Conservation (phyloP, 768 basidiomycete genomes). For the Thelephora ganbajun region DNA sequence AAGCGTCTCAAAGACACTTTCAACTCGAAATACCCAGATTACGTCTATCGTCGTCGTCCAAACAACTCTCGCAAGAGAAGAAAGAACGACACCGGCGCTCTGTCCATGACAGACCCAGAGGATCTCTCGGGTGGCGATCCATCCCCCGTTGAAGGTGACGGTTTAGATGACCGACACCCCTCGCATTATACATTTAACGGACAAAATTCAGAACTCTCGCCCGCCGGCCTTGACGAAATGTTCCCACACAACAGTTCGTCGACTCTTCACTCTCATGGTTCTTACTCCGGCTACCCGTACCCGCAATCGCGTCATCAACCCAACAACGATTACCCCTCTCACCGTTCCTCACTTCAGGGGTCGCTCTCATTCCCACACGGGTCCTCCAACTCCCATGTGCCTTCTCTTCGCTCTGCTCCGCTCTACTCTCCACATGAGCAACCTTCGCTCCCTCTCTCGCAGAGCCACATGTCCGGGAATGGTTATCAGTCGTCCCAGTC, state of each 20-base stretch:
- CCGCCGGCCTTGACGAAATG: background rate
- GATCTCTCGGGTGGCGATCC: slow-evolving; percentile 23
- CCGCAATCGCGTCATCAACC: background rate
- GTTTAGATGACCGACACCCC: slow-evolving; percentile 1
- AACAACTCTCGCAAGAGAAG: slow-evolving; percentile 72
- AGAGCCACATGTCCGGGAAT: background rate
- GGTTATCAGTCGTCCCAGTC: background rate
- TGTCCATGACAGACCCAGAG: slow-evolving; percentile 17
- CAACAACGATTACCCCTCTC: background rate
- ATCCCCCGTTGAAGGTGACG: slow-evolving; percentile 24
- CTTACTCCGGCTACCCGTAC: background rate
- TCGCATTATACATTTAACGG: background rate
- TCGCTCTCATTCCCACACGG: background rate
- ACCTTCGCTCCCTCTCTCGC: background rate
- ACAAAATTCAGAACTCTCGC: background rate
- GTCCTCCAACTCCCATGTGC: background rate
- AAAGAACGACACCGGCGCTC: slow-evolving; percentile 23
- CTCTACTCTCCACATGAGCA: background rate
- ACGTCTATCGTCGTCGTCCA: slow-evolving; percentile 77
- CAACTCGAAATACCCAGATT: slow-evolving; percentile 79
- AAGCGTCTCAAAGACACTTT: slow-evolving; percentile 78
- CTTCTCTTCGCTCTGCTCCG: background rate
- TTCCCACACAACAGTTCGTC: background rate
- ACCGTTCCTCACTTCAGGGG: background rate
- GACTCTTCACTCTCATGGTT: background rate